These are phyloP conservation scores for Excoecaria agallocha DNA, from an alignment of 345 rosid species.

Conservation along the genomic window DNA sequence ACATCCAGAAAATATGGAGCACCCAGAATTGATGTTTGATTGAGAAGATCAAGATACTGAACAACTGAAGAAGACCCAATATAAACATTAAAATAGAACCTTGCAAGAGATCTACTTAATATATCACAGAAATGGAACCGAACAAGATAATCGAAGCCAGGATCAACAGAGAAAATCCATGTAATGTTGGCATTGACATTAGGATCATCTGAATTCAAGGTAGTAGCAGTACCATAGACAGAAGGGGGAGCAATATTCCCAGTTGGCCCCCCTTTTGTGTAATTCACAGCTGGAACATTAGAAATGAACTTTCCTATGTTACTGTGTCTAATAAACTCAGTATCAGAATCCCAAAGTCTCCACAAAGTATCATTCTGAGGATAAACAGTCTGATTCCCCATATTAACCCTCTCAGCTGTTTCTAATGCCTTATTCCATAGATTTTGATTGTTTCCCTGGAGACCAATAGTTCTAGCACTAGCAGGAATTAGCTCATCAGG, in stretches of 20 bases:
- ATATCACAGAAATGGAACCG: slow-evolving; percentile 83
- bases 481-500: slow-evolving; percentile 57
- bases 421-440: slow-evolving; percentile 51
- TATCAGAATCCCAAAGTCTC: slow-evolving; percentile 77
- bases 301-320: slow-evolving; percentile 27
- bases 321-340: slow-evolving; percentile 34
- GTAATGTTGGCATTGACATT: slow-evolving; percentile 48
- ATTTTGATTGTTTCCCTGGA: slow-evolving; percentile 19
- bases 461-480: slow-evolving; percentile 33
- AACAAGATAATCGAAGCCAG: slow-evolving; percentile 63
- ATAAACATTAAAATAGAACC: slow-evolving; percentile 44
- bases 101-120: slow-evolving; percentile 11
- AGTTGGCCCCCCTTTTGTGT: slow-evolving; percentile 30
- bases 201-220: slow-evolving; percentile 35
- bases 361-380: slow-evolving; percentile 58
- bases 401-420: slow-evolving; percentile 76
- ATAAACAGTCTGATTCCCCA: slow-evolving; percentile 62
- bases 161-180: slow-evolving; percentile 62
- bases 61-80: slow-evolving; percentile 49
- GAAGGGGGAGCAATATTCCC: slow-evolving; percentile 53
- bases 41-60: slow-evolving; percentile 43
- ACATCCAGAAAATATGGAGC: slow-evolving; percentile 64
- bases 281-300: slow-evolving; percentile 48
- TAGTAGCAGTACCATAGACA: slow-evolving; percentile 78
- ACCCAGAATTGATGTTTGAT: slow-evolving; percentile 36